A percentile compares a stretch with the other conserved stretches of the same genome.
phyloP scores from a whole-genome alignment of 2,329 filamentous ascomycete genomes.

The Phaeoacremonium minimum region DNA sequence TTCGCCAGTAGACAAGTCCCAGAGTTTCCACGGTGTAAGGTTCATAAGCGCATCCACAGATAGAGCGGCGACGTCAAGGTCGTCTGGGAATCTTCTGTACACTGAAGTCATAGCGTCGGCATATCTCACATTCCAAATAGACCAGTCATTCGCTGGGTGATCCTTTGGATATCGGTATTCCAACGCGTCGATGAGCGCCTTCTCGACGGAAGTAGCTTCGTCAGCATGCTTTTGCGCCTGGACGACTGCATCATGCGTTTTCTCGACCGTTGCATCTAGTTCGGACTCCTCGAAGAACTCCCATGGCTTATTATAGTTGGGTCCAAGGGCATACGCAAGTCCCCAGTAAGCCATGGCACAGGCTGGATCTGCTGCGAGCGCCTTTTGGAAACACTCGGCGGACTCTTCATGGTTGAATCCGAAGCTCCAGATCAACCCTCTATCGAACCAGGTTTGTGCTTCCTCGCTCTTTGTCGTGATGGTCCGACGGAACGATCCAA shows the following conservation, averaged over 20 bases:
- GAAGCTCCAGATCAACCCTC: slow-evolving; percentile 70
- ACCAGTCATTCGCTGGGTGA: slow-evolving; percentile 41
- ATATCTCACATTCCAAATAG: slow-evolving; percentile 53
- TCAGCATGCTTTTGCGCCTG: slow-evolving; percentile 17
- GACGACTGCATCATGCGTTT: slow-evolving; percentile 22
- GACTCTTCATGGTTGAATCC: slow-evolving; percentile 75
- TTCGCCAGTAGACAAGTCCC: slow-evolving; percentile 28
- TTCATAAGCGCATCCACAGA: slow-evolving; percentile 55
- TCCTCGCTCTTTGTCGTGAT: slow-evolving; percentile 47
- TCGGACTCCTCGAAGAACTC: slow-evolving; percentile 62
- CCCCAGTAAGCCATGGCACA: slow-evolving; percentile 68
- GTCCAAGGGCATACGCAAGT: slow-evolving; percentile 65
- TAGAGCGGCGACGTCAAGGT: slow-evolving; percentile 15
- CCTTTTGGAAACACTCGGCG: slow-evolving; percentile 57
- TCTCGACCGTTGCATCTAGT: slow-evolving; percentile 39
- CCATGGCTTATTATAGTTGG: slow-evolving; percentile 78
- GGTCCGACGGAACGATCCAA: slow-evolving; percentile 53
- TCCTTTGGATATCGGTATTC: slow-evolving; percentile 52
- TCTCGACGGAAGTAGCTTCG: slow-evolving; percentile 46
- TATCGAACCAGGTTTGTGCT: slow-evolving; percentile 65
- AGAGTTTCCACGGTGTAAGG: slow-evolving; percentile 40
- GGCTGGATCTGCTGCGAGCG: slow-evolving; percentile 45
- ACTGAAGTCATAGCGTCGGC: slow-evolving; percentile 47
- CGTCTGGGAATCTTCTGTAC: slow-evolving; percentile 25
- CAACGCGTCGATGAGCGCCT: slow-evolving; percentile 60